Base-by-base conservation (phyloP, 1,284 basidiomycete species). In the Bondarzewia mesenterica region DNA sequence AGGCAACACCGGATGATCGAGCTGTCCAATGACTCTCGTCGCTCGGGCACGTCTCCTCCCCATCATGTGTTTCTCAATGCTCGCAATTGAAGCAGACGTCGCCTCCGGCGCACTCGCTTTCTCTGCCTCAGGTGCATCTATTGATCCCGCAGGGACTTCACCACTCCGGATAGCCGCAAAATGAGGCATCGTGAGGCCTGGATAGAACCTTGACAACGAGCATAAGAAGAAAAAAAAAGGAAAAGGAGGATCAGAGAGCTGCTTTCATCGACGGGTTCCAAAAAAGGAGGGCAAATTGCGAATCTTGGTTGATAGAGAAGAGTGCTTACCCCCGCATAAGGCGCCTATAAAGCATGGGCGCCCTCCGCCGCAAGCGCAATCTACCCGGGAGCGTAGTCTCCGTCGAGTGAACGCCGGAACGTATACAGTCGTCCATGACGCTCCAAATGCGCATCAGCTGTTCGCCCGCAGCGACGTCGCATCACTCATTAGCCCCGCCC, bases 351-450 rank as follows among this genome's bases (percentile, higher is more conserved):
- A 95, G 74, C 59, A 84, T 82, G 0, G 91, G 89, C 14, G 93
- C 93, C 42, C 91, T 77, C 16, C 92, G 75, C 35, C 83, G 77
- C 18, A 95, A 71, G 5, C 77, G 68, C n/a, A 98, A 67, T 8
- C 91, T 78, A 18, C 95, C 94, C 0, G 95, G 95, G 5, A 98
- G 76, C 15, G 77, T 78, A 39, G 74, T 74, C 55, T 95, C 90
- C 1, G 75, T 72, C 0, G 88, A 77, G 7, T 89, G 85, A 15
- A 96, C 92, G 21, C 93, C 93, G 2, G 79, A 78, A 18, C 85
- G 85, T 54, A 97, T 97, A 61, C 92, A 95, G 50, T 85, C 80
- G 63, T 97, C 93, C 94, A 97, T 97, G 2, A 93, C 89, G 44
- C 71, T 62, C 93, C 93, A 97, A 47, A 97, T 93, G 48, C 74